Evolutionary conservation across 176 grass and related monocot genomes (phyloP).

Genomic region (Ananas comosus): DNA sequence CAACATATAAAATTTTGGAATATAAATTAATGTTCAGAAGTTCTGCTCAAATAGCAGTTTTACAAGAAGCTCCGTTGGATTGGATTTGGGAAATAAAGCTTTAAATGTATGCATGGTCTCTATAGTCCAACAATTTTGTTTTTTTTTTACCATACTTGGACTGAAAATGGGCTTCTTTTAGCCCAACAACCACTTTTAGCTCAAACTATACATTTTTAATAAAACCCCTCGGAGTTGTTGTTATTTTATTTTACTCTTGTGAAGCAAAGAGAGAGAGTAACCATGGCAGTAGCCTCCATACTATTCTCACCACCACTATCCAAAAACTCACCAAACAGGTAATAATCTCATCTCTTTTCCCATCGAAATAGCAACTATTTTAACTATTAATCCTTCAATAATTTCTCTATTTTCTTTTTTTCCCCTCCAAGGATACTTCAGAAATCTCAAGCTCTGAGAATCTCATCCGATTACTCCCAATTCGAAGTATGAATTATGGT

Average conservation of each 20-base stretch:
- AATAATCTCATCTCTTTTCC: background rate
- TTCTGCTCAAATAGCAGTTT: too few species aligned
- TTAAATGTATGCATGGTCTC: too few species aligned
- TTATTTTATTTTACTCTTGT: background rate
- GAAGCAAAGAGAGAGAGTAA: background rate
- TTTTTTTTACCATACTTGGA: too few species aligned
- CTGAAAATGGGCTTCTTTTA: too few species aligned
- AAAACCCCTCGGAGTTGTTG: background rate
- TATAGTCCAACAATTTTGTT: too few species aligned
- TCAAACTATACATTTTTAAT: too few species aligned
- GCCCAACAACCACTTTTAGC: too few species aligned
- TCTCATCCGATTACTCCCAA: constrained; percentile 27
- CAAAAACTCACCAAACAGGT: background rate
- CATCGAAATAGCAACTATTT: background rate
- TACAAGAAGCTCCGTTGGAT: too few species aligned
- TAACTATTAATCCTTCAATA: background rate
- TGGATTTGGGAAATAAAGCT: too few species aligned
- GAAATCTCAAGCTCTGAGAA: background rate
- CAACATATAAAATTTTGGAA: too few species aligned
- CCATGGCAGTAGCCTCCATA: background rate
- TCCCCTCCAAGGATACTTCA: constrained; percentile 3
- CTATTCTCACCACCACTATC: background rate
- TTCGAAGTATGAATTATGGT: constrained; percentile 29
- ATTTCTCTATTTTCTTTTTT: background rate
- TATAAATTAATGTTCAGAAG: too few species aligned